These are phyloP conservation scores for Aspergillus tubingensis DNA, from an alignment of 2,329 filamentous ascomycete genomes.

Conservation along the genomic window DNA sequence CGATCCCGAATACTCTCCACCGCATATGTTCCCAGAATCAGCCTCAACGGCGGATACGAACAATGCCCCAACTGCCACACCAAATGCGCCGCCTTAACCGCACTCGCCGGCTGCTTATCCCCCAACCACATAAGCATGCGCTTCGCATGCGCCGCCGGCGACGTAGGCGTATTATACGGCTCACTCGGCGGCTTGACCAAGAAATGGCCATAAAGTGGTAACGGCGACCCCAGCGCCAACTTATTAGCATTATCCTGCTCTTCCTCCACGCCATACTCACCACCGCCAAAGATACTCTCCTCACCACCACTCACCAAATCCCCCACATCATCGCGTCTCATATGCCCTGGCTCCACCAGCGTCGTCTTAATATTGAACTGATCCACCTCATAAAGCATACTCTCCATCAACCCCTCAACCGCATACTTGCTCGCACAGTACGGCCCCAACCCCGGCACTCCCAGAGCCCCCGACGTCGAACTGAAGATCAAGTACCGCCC, in stretches of 20 bases:
- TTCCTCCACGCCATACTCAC: not conserved
- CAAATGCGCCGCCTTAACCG: conserved; percentile 87
- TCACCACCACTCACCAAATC: conserved; percentile 24
- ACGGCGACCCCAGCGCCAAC: conserved; percentile 47
- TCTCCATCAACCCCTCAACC: conserved; percentile 91
- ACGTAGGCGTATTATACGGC: conserved; percentile 74
- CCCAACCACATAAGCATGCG: conserved; percentile 94
- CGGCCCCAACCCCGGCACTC: conserved; percentile 86
- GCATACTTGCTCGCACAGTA: conserved; percentile 98
- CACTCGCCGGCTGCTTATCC: conserved; percentile 87
- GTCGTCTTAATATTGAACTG: conserved; percentile 90
- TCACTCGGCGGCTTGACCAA: conserved; percentile 82
- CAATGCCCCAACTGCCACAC: conserved; percentile 96
- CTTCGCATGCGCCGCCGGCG: conserved; percentile 83
- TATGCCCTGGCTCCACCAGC: conserved; percentile 85
- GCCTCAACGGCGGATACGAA: conserved; percentile 81
- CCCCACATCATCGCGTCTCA: conserved; percentile 73
- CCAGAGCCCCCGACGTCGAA: conserved; percentile 86
- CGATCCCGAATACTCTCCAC: conserved; percentile 94
- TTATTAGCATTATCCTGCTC: conserved; percentile 28
- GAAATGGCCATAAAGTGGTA: conserved; percentile 89
- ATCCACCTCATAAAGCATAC: conserved; percentile 94
- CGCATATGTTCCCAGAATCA: conserved; percentile 89
- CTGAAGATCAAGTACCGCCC: conserved; percentile 95
- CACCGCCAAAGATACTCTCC: not conserved